Percentiles rank a stretch among this genome's conserved stretches.
These are phyloP conservation scores for Apiospora saccharicola DNA, from an alignment of 2,329 filamentous ascomycete genomes.

Conservation along the genomic window DNA sequence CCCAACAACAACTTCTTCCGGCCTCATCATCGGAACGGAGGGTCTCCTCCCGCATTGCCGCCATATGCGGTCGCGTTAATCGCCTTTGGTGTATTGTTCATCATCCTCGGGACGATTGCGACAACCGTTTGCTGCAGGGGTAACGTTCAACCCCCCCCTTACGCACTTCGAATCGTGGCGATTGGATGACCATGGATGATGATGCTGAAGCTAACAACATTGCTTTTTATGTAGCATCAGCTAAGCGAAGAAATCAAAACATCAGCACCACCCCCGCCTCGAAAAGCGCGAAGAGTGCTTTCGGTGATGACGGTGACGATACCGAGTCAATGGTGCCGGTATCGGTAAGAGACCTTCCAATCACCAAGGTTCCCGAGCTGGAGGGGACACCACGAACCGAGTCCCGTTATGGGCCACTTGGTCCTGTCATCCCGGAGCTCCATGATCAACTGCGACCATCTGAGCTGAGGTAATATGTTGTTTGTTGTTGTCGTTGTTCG, in stretches of 20 bases:
- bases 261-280: background rate
- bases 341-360: background rate
- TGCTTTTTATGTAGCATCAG: background rate
- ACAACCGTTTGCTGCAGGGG: background rate
- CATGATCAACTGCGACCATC: background rate
- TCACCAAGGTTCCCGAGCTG: background rate
- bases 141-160: background rate
- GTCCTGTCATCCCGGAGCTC: background rate
- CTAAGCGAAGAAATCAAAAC: background rate
- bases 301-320: background rate
- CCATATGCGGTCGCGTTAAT: background rate
- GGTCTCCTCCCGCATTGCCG: background rate
- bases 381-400: slow-evolving; percentile 1
- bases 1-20: background rate
- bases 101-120: background rate
- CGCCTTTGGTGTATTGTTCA: background rate
- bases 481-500: too few species aligned
- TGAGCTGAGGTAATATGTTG: background rate
- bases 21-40: background rate
- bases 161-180: background rate
- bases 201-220: background rate
- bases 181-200: background rate
- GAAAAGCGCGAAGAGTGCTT: background rate
- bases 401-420: slow-evolving; percentile 6
- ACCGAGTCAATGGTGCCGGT: background rate